Percentiles rank a stretch among this genome's conserved stretches.
Conservation (phyloP, 116 monocot species). For the Phalaenopsis hybrid region DNA sequence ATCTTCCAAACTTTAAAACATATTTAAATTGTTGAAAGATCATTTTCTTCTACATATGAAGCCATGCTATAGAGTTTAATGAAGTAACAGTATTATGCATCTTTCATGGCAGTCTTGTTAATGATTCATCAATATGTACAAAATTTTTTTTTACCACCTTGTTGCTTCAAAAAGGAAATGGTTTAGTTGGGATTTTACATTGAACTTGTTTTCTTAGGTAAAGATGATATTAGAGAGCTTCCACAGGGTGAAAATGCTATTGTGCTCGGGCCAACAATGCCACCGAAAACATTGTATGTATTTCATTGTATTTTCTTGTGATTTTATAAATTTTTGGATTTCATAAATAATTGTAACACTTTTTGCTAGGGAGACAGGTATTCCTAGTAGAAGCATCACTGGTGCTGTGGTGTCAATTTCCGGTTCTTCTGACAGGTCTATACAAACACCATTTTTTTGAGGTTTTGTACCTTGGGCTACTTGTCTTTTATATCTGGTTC, state of each 20-base stretch:
- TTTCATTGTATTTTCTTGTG: not conserved
- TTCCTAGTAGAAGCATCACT: slow-evolving; percentile 32
- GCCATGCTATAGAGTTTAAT: too few relatives aligned
- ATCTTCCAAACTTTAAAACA: not conserved
- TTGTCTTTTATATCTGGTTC: not conserved
- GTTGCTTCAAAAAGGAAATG: too few relatives aligned
- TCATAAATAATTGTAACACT: not conserved
- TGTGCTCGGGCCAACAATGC: slow-evolving; percentile 34
- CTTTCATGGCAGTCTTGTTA: too few relatives aligned
- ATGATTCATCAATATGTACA: too few relatives aligned
- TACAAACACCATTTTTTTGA: not conserved
- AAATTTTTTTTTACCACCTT: too few relatives aligned
- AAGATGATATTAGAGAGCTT: slow-evolving; percentile 32
- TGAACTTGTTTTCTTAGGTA: slow-evolving; percentile 26
- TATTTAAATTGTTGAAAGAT: not conserved
- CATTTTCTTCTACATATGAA: not conserved
- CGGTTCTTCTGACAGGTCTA: slow-evolving; percentile 68
- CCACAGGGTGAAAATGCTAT: slow-evolving; percentile 40
- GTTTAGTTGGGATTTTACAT: not conserved
- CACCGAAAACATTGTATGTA: slow-evolving; percentile 72
- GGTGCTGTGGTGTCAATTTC: slow-evolving; percentile 43
- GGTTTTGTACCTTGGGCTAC: not conserved
- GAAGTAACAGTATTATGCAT: too few relatives aligned
- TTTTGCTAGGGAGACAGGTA: slow-evolving; percentile 36
- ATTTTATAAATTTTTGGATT: not conserved